Evolutionary conservation across 257 asterid genomes (phyloP).

Genomic region (Ophiorrhiza pumila): DNA sequence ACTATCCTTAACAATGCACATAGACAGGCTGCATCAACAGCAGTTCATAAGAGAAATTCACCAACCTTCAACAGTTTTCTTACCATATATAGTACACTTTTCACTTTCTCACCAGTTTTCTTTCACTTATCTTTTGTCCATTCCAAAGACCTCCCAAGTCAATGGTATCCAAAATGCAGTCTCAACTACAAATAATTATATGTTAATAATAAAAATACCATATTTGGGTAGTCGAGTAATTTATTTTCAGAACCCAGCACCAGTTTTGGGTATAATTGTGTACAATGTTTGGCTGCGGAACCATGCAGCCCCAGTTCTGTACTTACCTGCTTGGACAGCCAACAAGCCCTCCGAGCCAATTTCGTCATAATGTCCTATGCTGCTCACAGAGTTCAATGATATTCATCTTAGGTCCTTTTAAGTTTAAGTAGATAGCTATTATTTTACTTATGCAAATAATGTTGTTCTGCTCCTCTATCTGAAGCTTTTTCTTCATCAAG

Average conservation of each 20-base stretch:
- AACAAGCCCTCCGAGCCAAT: too few species aligned
- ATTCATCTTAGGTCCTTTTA: not conserved
- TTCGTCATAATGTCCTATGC: not conserved
- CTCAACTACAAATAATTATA: not conserved
- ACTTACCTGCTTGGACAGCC: not conserved
- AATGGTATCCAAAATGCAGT: not conserved
- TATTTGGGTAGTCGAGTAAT: not conserved
- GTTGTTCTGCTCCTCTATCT: not conserved
- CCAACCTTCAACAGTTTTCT: not conserved
- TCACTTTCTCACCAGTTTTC: not conserved
- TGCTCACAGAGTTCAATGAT: not conserved
- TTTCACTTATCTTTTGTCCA: not conserved
- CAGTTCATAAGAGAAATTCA: not conserved
- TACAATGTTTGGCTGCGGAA: not conserved
- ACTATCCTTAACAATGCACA: not conserved
- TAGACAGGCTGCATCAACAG: not conserved
- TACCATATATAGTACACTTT: not conserved
- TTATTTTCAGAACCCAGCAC: not conserved
- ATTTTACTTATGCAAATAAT: not conserved
- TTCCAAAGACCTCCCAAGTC: not conserved
- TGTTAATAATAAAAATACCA: not conserved
- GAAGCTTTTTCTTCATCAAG: not conserved
- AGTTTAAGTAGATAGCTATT: not conserved
- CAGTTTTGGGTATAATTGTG: not conserved
- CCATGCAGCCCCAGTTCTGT: not conserved